Evolutionary conservation across 495 filamentous ascomycete species (phyloP), one percentile per base, ranked within the genome.

Genomic region (Parachaetomium inaequale): DNA sequence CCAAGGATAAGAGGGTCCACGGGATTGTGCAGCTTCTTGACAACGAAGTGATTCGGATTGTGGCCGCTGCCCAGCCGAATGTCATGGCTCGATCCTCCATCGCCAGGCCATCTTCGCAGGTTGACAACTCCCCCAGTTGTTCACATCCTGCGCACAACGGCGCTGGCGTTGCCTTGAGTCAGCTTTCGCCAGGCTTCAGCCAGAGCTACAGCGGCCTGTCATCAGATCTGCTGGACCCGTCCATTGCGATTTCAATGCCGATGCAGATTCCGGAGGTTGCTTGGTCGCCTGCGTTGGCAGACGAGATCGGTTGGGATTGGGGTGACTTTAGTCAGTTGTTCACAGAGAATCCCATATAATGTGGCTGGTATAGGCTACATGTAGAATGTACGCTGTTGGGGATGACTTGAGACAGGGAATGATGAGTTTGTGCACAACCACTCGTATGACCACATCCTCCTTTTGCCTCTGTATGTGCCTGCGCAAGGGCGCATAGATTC

Each of bases 281-380:
- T 32, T 52, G 49, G 49, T 52, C 49, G 49, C 49, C 49, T 32
- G 14, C 28, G 49, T 52, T 52, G 49, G 49, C 49, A n/a, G 49
- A 52, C 17, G 49, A 52, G 28, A 52, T 52, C 19, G 49, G 49
- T 4, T 52, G 49, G 49, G 49, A 52, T 23, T 52, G 49, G 49
- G 49, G 49, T 17, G 49, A 52, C 10, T 52, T 52, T 4, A 52
- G 49, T 52, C 49, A 52, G 49, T 32, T 52, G 10, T 52, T 52
- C 32, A 11, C 28, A 26, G 28, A 32, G 21, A 15, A 7, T 4
- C 26, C 28, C 14, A 32, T 52, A 7, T 52, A 52, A 14, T 15
- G 25, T 52, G 11, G 46, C 26, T 32, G 31, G 31, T 32, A 32
- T 4, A 4, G 5, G 31, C 31, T 4, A 4, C 5, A 10, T 32